A percentile compares a stretch with the other conserved stretches of the same genome.
Evolutionary conservation across 768 basidiomycete species (phyloP).

Genomic region (Royoungia palumana): DNA sequence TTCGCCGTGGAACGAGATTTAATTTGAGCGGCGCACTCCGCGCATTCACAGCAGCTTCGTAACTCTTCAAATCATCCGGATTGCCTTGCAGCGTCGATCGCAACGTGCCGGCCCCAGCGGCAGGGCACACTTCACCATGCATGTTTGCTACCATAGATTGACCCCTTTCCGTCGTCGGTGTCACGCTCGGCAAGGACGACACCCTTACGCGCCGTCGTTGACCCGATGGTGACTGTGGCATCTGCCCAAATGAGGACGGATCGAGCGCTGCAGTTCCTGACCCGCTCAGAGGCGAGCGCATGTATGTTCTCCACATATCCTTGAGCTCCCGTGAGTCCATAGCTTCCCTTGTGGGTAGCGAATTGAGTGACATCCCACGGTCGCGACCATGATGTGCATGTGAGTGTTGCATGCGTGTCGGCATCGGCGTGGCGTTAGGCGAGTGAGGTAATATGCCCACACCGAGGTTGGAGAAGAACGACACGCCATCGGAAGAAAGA

Average conservation of each 20-base stretch:
- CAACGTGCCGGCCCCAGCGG: constrained; percentile 24
- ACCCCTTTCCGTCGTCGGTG: constrained; percentile 43
- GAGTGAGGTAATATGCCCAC: constrained; percentile 33
- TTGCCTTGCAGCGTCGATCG: constrained; percentile 43
- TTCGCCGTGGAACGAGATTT: constrained; percentile 48
- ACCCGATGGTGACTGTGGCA: constrained; percentile 29
- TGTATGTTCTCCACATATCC: constrained; percentile 73
- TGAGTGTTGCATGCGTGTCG: constrained; percentile 24
- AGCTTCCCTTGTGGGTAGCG: constrained; percentile 33
- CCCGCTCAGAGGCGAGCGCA: constrained; percentile 60
- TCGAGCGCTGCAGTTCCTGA: constrained; percentile 20
- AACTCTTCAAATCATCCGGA: constrained; percentile 63
- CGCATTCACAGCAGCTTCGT: constrained; percentile 74
- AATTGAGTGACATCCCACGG: constrained; percentile 25
- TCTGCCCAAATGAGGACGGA: constrained; percentile 4
- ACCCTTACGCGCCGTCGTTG: constrained; percentile 51
- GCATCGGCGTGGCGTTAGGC: constrained; percentile 51
- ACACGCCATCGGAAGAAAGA: constrained; percentile 52
- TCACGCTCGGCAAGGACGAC: constrained; percentile 68
- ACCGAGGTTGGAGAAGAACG: constrained; percentile 52
- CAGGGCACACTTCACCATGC: constrained; percentile 15
- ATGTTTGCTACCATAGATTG: constrained; percentile 19
- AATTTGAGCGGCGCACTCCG: constrained; percentile 58
- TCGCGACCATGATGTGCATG: constrained; percentile 15
- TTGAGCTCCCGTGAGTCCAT: constrained; percentile 49